phyloP scores from a whole-genome alignment of 129 eudicot species.

The Flaveria trinervia region DNA sequence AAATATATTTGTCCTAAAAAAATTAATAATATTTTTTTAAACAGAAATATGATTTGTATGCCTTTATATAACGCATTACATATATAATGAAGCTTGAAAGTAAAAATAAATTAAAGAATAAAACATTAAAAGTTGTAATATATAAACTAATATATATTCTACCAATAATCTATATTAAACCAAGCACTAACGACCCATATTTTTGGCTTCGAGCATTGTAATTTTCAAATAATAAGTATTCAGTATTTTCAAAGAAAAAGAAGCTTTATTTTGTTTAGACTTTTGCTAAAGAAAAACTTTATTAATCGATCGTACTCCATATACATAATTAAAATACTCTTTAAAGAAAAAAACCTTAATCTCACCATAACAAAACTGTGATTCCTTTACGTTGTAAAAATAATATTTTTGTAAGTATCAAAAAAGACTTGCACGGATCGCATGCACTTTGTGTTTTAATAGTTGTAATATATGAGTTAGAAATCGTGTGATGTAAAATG shows the following conservation, averaged over 20 bases:
- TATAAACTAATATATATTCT: neutral
- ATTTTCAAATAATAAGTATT: neutral
- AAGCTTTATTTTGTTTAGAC: neutral
- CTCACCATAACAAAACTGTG: too few relatives aligned
- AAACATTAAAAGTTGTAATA: conserved; percentile 10
- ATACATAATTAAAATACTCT: neutral
- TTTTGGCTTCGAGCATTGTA: conserved; percentile 43
- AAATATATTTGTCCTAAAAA: neutral
- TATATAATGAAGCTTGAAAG: conserved; percentile 18
- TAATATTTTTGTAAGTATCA: too few relatives aligned
- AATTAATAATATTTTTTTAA: neutral
- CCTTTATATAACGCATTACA: neutral
- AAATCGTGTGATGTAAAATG: too few relatives aligned
- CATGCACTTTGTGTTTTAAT: too few relatives aligned
- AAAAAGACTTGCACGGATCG: too few relatives aligned
- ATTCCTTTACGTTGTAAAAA: too few relatives aligned
- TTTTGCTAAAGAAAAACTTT: neutral
- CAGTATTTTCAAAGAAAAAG: neutral
- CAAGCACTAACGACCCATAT: conserved; percentile 33
- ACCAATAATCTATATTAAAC: conserved; percentile 20
- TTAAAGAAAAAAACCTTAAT: too few relatives aligned
- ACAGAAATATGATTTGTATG: neutral
- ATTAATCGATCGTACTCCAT: neutral
- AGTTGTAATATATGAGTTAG: too few relatives aligned
- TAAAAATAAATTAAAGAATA: conserved; percentile 4